Conservation (phyloP, 1,139 yeast genomes). For the Sugiyamaella japonica region DNA sequence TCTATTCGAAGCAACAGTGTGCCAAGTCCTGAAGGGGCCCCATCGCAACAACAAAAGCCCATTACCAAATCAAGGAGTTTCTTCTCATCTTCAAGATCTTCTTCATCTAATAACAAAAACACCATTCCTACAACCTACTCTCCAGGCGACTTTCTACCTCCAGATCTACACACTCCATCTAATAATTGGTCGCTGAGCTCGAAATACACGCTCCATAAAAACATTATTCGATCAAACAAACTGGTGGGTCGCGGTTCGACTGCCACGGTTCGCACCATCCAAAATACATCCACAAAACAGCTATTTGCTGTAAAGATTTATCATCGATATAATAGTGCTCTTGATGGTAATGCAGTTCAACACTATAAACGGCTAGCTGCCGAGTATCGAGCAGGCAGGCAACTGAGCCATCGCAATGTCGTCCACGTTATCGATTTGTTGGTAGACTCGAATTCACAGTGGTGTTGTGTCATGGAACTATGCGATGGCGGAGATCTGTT, state of each 20-base stretch:
- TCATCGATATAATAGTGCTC: conserved; percentile 13
- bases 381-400: conserved; percentile 42
- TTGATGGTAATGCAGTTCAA: conserved; percentile 6
- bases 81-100: conserved; percentile 1
- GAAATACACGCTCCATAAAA: conserved; percentile 18
- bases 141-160: conserved; percentile 10
- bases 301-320: conserved; percentile 74
- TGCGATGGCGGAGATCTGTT: conserved; percentile 74
- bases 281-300: conserved; percentile 39
- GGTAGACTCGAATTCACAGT: conserved; percentile 35
- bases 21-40: neutral
- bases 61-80: conserved; percentile 5
- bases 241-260: conserved; percentile 36
- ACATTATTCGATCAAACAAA: conserved; percentile 33
- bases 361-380: conserved; percentile 10
- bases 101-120: neutral
- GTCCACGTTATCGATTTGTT: conserved; percentile 64
- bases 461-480: conserved; percentile 73
- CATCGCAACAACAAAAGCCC: conserved; percentile 1
- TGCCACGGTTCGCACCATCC: conserved; percentile 33
- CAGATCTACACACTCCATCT: conserved; percentile 4
- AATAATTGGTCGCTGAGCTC: conserved; percentile 10
- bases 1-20: conserved; percentile 6
- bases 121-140: neutral
- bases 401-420: conserved; percentile 64